Conservation (phyloP, 225 moss, liverwort and hornwort genomes). For the Physcomitrium patens region DNA sequence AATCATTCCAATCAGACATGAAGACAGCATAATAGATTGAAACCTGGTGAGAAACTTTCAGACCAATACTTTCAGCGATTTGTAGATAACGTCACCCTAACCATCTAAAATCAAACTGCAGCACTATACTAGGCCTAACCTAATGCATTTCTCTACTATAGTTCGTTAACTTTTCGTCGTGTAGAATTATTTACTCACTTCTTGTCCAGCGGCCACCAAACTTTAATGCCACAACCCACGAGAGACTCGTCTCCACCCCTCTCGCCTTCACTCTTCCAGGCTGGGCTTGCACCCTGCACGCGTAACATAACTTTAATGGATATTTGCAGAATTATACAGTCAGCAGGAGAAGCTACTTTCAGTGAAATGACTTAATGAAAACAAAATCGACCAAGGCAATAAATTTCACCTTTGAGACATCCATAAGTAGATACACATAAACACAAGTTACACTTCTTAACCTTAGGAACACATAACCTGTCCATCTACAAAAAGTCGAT, state of each 20-base stretch:
- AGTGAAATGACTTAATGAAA: not conserved
- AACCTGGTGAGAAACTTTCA: not conserved
- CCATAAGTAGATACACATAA: too few species aligned
- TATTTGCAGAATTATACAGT: not conserved
- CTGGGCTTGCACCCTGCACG: conserved; percentile 41
- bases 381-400: too few species aligned
- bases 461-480: not conserved
- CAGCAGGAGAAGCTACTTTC: not conserved
- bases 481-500: conserved; percentile 3
- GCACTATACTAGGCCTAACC: conserved; percentile 12
- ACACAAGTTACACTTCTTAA: too few species aligned
- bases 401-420: too few species aligned
- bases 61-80: not conserved
- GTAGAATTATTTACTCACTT: conserved; percentile 48
- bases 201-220: conserved; percentile 98
- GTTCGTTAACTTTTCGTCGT: not conserved
- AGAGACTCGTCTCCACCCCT: conserved; percentile 70
- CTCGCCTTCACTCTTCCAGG: conserved; percentile 53
- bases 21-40: not conserved
- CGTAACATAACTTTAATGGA: conserved; percentile 20
- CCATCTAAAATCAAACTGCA: not conserved
- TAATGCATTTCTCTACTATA: not conserved
- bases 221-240: conserved; percentile 81
- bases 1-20: conserved; percentile 22
- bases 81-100: conserved; percentile 4